These are phyloP conservation scores for Aaosphaeria arxii DNA, from an alignment of 2,329 filamentous ascomycete species.

Conservation along the genomic window DNA sequence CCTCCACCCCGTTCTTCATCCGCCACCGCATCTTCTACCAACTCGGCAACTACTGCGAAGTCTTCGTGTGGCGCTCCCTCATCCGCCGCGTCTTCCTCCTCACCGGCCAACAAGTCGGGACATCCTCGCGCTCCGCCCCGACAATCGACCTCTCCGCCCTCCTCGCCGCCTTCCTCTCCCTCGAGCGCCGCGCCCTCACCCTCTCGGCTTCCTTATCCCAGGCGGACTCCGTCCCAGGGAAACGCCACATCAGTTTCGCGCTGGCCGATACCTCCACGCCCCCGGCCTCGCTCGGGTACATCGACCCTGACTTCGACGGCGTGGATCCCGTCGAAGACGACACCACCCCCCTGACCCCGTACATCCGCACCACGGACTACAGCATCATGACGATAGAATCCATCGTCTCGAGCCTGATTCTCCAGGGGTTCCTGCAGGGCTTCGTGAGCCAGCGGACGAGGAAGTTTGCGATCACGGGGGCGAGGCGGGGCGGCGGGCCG, in stretches of 20 bases:
- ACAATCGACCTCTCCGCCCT: slow-evolving; percentile 72
- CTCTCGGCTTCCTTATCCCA: slow-evolving; percentile 20
- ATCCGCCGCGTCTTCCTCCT: slow-evolving; percentile 75
- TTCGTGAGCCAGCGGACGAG: slow-evolving; percentile 76
- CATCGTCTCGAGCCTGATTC: slow-evolving; percentile 71
- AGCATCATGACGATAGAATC: slow-evolving; percentile 67
- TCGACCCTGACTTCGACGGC: slow-evolving; percentile 47
- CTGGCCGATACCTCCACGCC: slow-evolving; percentile 52
- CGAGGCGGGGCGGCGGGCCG: slow-evolving; percentile 54
- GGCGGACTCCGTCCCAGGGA: slow-evolving; percentile 28
- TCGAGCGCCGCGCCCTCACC: slow-evolving; percentile 55
- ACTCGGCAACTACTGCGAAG: slow-evolving; percentile 72
- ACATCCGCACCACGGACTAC: slow-evolving; percentile 43
- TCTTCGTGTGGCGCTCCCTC: slow-evolving; percentile 80
- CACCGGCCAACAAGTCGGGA: slow-evolving; percentile 65
- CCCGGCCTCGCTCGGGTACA: slow-evolving; percentile 34
- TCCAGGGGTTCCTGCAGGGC: slow-evolving; percentile 77
- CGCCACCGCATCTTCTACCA: slow-evolving; percentile 72
- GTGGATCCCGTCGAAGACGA: slow-evolving; percentile 8
- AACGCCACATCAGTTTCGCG: slow-evolving; percentile 39
- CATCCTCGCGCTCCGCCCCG: slow-evolving; percentile 61
- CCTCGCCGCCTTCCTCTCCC: slow-evolving; percentile 59
- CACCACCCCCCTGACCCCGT: slow-evolving; percentile 12
- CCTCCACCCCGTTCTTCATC: slow-evolving; percentile 63
- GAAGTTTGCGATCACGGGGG: slow-evolving; percentile 79